Evolutionary conservation across 2,329 filamentous ascomycete genomes (phyloP).

Genomic region (Xylaria sp.): DNA sequence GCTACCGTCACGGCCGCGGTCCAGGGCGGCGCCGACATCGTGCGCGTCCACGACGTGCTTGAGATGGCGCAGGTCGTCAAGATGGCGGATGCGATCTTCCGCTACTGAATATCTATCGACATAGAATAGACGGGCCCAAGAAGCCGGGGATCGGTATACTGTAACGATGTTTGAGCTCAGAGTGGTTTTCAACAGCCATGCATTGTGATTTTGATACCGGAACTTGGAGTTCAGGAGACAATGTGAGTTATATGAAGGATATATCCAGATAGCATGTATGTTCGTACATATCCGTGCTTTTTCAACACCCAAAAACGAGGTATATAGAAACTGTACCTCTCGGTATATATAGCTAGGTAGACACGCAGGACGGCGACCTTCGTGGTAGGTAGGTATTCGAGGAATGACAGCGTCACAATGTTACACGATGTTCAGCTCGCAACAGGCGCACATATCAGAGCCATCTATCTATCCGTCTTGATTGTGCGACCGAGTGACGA

Average conservation of each 20-base stretch:
- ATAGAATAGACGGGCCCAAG: no score
- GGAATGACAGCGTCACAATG: not conserved
- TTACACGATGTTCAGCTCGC: not conserved
- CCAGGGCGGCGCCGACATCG: conserved; percentile 87
- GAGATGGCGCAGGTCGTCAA: conserved; percentile 87
- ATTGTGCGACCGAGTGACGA: not conserved
- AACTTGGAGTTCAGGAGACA: not conserved
- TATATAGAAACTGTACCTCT: not conserved
- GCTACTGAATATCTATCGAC: conserved; percentile 52
- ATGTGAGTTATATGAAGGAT: not conserved
- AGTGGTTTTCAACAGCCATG: not conserved
- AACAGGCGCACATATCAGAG: not conserved
- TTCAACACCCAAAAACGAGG: conserved; percentile 18
- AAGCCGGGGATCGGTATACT: no score
- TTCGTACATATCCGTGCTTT: conserved; percentile 2
- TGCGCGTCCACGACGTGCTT: conserved; percentile 88
- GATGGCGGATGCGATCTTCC: conserved; percentile 95
- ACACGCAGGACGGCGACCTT: conserved; percentile 6
- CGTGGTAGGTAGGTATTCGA: not conserved
- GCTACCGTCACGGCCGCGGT: conserved; percentile 88
- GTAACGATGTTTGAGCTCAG: not conserved
- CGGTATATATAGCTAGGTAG: not conserved
- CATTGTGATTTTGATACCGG: not conserved
- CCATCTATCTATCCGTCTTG: not conserved
- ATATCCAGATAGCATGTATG: not conserved